Evolutionary conservation across 108 stramenopile species (phyloP).

Genomic region (Cylindrotheca closterium): DNA sequence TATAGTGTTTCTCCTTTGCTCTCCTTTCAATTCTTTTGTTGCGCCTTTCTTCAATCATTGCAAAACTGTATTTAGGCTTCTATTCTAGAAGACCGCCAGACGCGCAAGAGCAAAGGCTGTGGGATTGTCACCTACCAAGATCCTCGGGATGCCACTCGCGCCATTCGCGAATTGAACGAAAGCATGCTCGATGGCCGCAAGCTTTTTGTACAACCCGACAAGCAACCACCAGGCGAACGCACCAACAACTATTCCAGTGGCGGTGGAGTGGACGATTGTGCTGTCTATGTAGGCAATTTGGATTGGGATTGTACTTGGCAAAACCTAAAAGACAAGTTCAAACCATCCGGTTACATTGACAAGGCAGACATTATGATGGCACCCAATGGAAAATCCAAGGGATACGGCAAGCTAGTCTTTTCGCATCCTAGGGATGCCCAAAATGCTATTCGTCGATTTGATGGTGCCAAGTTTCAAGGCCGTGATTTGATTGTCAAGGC

Average conservation of each 20-base stretch:
- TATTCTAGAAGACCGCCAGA: constrained; percentile 46
- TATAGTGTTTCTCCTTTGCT: neutral
- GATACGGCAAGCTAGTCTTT: constrained; percentile 85
- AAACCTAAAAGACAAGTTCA: constrained; percentile 90
- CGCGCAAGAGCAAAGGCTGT: constrained; percentile 84
- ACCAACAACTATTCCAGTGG: constrained; percentile 46
- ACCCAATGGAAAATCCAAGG: constrained; percentile 50
- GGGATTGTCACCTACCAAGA: constrained; percentile 80
- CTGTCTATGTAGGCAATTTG: constrained; percentile 82
- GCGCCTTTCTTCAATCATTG: neutral
- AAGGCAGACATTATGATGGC: constrained; percentile 67
- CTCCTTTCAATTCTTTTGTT: neutral
- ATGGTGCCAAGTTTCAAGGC: constrained; percentile 81
- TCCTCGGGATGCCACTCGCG: constrained; percentile 53
- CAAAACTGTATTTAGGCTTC: neutral
- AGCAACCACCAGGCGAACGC: constrained; percentile 42
- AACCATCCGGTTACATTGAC: constrained; percentile 55
- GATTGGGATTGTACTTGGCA: constrained; percentile 76
- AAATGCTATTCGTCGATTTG: constrained; percentile 71
- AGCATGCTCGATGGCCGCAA: constrained; percentile 61
- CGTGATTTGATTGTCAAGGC: constrained; percentile 58
- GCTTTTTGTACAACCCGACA: constrained; percentile 83
- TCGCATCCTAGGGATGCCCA: constrained; percentile 70
- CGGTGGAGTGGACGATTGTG: constrained; percentile 29
- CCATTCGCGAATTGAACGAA: constrained; percentile 73